Evolutionary conservation across 1,139 yeast genomes (phyloP), one percentile per base, ranked within the genome.

Genomic region (Saccharomycopsis hybrid): DNA sequence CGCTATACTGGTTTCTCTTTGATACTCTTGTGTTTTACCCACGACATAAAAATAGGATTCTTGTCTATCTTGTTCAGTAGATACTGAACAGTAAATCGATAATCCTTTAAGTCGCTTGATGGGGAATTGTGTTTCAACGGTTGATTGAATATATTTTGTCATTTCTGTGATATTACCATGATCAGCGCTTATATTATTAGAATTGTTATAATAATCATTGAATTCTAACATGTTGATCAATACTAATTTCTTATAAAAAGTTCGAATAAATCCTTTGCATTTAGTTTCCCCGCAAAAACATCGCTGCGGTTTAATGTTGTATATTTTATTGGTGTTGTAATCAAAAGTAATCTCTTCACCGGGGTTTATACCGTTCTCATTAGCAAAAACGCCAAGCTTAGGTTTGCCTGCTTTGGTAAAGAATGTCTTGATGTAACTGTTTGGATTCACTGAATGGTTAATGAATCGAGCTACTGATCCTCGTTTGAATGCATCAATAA

Each of bases 391-490:
- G n/a, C 53, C 52, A 11, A 51, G 33, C 18, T 30, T 38, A 3
- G 54, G 54, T 13, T 33, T 31, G 18, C 13, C 8, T 13, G 42
- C 37, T 5, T 27, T 43, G 25, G 38, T 47, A 7, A 51, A 13
- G 38, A 44, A 51, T 4, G 49, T 41, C 27, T 43, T 36, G 18
- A 49, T 41, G 29, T 41, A 33, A 33, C 50, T 35, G 32, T 49
- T 51, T 18, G 53, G 50, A 18, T 25, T 7, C 5, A 28, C 30
- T 9, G 48, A 46, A 37, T 51, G 54, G 31, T 49, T 51, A 25
- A 51, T 51, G 28, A 44, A 51, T 38, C 52, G 31, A 8, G 53
- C 54, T 25, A 43, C 13, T 29, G 54, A 51, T 1, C 54, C 54
- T 18, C 44, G 46, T 24, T 31, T 43, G 35, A 32, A 46, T 3